Evolutionary conservation across 2,329 filamentous ascomycete genomes (phyloP).

Genomic region (Magnaporthiopsis rhizophila): DNA sequence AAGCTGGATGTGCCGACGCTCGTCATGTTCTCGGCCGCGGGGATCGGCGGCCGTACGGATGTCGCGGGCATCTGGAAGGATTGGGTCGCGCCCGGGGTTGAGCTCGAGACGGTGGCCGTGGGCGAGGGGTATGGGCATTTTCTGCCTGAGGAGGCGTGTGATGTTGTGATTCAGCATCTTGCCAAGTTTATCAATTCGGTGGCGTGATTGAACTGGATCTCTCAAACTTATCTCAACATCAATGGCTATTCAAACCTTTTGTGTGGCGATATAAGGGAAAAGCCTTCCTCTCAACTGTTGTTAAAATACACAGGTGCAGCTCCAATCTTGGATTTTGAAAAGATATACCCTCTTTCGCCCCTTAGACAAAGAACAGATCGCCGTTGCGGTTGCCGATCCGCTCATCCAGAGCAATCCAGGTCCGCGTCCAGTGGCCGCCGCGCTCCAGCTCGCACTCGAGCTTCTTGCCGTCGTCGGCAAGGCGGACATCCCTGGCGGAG

Average conservation of each 20-base stretch:
- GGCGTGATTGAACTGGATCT: no score
- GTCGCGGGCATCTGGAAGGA: conserved; percentile 33
- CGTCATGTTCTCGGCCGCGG: conserved; percentile 33
- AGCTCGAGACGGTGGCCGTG: conserved; percentile 12
- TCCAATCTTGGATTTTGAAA: no score
- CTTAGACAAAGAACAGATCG: not conserved
- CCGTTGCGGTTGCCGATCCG: conserved; percentile 26
- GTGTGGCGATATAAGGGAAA: no score
- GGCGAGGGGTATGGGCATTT: conserved; percentile 16
- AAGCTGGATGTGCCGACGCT: conserved; percentile 33
- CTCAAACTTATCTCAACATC: no score
- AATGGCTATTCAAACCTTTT: no score
- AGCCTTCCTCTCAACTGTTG: no score
- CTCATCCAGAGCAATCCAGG: conserved; percentile 26
- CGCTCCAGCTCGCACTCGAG: conserved; percentile 25
- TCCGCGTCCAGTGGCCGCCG: conserved; percentile 22
- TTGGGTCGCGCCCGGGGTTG: conserved; percentile 29
- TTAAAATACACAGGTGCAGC: no score
- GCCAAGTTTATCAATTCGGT: conserved; percentile 5
- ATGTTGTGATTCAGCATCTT: conserved; percentile 14
- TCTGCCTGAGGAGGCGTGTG: conserved; percentile 17
- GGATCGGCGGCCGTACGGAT: conserved; percentile 34
- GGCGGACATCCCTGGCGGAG: conserved; percentile 26
- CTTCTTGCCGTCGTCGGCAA: conserved; percentile 26
- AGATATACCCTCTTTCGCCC: no score